A percentile compares a stretch with the other conserved stretches of the same genome.
These are phyloP conservation scores for Lactarius tabidus DNA, from an alignment of 768 basidiomycete genomes.

Conservation along the genomic window DNA sequence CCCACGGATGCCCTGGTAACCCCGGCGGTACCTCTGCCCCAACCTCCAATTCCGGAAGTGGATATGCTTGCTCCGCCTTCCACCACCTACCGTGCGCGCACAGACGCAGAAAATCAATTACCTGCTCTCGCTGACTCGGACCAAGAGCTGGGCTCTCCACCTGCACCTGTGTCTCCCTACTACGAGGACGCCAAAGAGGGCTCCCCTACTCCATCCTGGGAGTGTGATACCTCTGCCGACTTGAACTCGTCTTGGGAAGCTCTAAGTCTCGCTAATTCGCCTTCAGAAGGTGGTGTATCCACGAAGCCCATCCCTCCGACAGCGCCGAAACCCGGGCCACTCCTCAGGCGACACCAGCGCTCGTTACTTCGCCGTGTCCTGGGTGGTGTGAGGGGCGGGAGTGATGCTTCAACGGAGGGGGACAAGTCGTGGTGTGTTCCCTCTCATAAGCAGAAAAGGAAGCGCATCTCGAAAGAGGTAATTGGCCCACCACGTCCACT, in stretches of 20 bases:
- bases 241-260: constrained; percentile 11
- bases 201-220: not conserved
- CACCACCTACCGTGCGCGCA: constrained; percentile 7
- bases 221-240: not conserved
- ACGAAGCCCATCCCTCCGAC: constrained; percentile 13
- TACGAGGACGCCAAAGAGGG: not conserved
- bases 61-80: constrained; percentile 15
- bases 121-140: not conserved
- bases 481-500: constrained; percentile 19
- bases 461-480: constrained; percentile 13
- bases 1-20: not conserved
- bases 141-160: not conserved
- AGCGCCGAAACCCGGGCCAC: constrained; percentile 14
- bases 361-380: constrained; percentile 19
- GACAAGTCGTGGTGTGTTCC: not conserved
- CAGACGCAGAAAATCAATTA: not conserved
- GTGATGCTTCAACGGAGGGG: not conserved
- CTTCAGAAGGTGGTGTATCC: not conserved
- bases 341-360: constrained; percentile 20
- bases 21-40: not conserved
- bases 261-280: not conserved
- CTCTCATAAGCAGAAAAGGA: constrained; percentile 3
- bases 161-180: not conserved
- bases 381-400: not conserved
- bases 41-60: not conserved